These are phyloP conservation scores for Magnaporthales sp. DNA, from an alignment of 2,329 filamentous ascomycete genomes.

Conservation along the genomic window DNA sequence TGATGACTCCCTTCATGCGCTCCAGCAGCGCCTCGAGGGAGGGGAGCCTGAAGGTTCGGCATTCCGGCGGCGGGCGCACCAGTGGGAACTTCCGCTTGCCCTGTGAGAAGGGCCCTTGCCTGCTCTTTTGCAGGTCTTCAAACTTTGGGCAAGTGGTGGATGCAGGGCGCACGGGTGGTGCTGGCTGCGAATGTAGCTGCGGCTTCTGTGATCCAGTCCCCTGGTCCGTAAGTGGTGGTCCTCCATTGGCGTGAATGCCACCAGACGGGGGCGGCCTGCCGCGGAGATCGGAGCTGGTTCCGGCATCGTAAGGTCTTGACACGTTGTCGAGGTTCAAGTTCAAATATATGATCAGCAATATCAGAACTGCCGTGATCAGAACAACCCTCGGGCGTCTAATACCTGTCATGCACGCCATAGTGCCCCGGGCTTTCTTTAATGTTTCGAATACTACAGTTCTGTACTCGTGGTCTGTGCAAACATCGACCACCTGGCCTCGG, in stretches of 20 bases:
- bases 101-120: conserved; percentile 18
- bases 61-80: conserved; percentile 52
- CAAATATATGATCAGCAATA: not conserved
- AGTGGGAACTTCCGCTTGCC: conserved; percentile 21
- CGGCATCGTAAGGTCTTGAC: not conserved
- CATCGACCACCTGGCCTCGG: not conserved
- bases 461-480: not conserved
- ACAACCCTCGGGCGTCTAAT: not conserved
- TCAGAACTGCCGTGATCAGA: not conserved
- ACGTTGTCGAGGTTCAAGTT: not conserved
- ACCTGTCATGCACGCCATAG: not conserved
- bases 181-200: not conserved
- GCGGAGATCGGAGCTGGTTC: too few species aligned
- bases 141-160: conserved; percentile 15
- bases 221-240: not conserved
- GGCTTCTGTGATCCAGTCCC: not conserved
- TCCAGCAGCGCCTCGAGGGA: conserved; percentile 59
- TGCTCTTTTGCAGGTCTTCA: conserved; percentile 14
- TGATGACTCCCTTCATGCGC: conserved; percentile 28
- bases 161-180: not conserved
- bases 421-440: not conserved
- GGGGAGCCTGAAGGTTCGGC: conserved; percentile 63
- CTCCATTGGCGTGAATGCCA: not conserved
- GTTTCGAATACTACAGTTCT: not conserved
- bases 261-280: not conserved